Base-by-base conservation (phyloP, 331 rosid genomes). In the Cydonia oblonga region DNA sequence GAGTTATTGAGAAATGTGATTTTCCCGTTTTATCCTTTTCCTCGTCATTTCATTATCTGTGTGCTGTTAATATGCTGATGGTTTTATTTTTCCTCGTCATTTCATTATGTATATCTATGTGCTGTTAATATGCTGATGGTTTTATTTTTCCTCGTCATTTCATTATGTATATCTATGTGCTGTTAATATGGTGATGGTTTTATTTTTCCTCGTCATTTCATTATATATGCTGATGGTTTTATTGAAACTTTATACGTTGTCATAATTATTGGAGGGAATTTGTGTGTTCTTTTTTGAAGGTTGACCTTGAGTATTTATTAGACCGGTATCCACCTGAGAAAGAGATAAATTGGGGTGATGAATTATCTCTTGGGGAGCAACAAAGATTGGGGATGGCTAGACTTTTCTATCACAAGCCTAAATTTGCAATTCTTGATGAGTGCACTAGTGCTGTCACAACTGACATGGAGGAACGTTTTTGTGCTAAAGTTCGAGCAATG, bases 401-500 rank as follows among this genome's bases (percentile, higher is more conserved):
- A 79, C 96, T 95, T 66, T 95, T 95, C 79, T 95, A 95, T 76
- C 98, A 95, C 74, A 95, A 83, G 83, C 98, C 98, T 70, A 91
- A 88, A 78, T 95, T 95, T 84, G 98, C 98, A 70, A 95, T 95
- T 87, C 97, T 95, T 69, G 98, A 95, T 69, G 98, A 95, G 79
- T 95, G 98, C 85, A 95, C 98, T 2, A 95, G 98, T 89, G 98
- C 98, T 68, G 98, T 95, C 78, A 95, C 98, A 75, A 95, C 97
- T 75, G 97, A 95, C 82, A 95, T 95, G 98, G 98, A 95, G 86
- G 98, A 95, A 79, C 91, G 98, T 8, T 95, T 95, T 81, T 95
- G 98, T 86, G 85, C 96, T 79, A 89, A 91, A 81, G 98, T 95
- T 70, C 82, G 96, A 78, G 98, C 96, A 44, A 95, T 95, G 98